These are phyloP conservation scores for Endogone sp. DNA, from an alignment of 192 early-diverging fungal species.

Conservation along the genomic window DNA sequence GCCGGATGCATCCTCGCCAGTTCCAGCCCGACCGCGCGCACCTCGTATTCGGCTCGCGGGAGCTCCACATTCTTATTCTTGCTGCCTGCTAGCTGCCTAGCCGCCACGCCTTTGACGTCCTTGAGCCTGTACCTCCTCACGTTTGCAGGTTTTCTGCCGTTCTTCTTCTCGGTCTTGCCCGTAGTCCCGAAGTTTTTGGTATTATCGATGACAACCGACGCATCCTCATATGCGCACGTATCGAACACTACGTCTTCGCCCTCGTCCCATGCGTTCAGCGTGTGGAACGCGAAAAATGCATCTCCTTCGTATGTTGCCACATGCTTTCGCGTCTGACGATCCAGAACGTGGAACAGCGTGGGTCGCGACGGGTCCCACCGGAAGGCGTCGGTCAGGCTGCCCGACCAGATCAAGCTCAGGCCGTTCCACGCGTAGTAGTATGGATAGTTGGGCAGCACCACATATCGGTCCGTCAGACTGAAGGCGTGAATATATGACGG, in stretches of 20 bases:
- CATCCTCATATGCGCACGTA: conserved; percentile 28
- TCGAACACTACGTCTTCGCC: conserved; percentile 30
- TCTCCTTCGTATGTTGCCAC: conserved; percentile 39
- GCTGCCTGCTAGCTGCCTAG: not conserved
- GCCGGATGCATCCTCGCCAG: conserved; percentile 29
- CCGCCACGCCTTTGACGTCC: conserved; percentile 15
- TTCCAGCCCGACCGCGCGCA: conserved; percentile 27
- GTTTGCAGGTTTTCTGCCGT: conserved; percentile 18
- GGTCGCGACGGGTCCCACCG: conserved; percentile 36
- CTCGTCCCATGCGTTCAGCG: conserved; percentile 45
- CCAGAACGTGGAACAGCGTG: conserved; percentile 40
- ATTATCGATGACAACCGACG: conserved; percentile 16
- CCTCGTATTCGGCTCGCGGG: conserved; percentile 17
- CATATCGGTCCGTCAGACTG: conserved; percentile 35
- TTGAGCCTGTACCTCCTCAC: conserved; percentile 24
- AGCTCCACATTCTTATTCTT: too few species aligned
- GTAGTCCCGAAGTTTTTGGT: conserved; percentile 8
- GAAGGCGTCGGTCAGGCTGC: conserved; percentile 33
- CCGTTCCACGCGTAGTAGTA: conserved; percentile 37
- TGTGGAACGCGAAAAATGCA: conserved; percentile 43
- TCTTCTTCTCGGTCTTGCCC: conserved; percentile 16
- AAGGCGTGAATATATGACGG: conserved; percentile 48
- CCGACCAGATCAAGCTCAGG: conserved; percentile 32
- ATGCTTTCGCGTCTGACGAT: conserved; percentile 29
- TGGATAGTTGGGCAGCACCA: conserved; percentile 43